These are phyloP conservation scores for Carex sylvatica DNA, from an alignment of 202 grass and related monocot genomes.

Conservation along the genomic window DNA sequence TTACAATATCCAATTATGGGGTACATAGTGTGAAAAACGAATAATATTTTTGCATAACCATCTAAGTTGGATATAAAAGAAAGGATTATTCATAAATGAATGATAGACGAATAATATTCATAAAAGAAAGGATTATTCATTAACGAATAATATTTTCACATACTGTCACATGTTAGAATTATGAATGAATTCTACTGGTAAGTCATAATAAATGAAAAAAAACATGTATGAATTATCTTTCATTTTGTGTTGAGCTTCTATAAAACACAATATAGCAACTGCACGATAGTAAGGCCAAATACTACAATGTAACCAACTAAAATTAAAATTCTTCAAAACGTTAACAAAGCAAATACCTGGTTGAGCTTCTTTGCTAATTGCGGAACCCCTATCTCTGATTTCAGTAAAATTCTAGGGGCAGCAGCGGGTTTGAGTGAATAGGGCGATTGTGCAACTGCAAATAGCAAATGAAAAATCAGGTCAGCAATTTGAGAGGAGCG, in stretches of 20 bases:
- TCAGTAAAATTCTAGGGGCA: no score
- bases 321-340: neutral
- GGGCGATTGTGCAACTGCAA: no score
- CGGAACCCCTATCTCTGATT: no score
- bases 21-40: neutral
- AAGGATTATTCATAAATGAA: slow-evolving; percentile 4
- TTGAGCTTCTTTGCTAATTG: slow-evolving; percentile 98
- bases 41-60: neutral
- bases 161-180: no score
- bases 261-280: neutral
- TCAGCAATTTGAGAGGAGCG: no score
- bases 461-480: no score
- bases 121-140: neutral
- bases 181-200: no score
- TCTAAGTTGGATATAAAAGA: neutral
- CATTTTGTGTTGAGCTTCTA: neutral
- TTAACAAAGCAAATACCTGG: slow-evolving; percentile 45
- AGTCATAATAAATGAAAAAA: no score
- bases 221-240: no score
- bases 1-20: neutral
- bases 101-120: no score
- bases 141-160: no score
- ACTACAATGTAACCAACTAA: neutral
- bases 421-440: no score
- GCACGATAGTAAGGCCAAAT: neutral